Conservation (phyloP, 2,329 filamentous ascomycete species). For the Epichloe uncinata region DNA sequence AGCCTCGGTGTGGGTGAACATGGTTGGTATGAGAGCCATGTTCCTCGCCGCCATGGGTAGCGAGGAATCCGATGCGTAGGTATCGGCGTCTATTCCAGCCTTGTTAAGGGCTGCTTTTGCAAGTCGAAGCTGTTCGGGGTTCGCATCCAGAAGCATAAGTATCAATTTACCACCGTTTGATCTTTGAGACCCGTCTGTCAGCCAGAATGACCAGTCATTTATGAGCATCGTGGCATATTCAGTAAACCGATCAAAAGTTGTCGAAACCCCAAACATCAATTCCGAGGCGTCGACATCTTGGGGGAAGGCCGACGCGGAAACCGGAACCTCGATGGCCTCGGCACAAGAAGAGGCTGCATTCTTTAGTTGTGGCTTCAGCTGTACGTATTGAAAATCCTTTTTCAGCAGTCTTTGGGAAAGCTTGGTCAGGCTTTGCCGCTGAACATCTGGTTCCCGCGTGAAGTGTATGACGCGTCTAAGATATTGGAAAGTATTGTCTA, state of each 20-base stretch:
- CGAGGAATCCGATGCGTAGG: slow-evolving; percentile 34
- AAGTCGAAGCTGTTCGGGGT: slow-evolving; percentile 34
- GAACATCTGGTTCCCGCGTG: slow-evolving; percentile 30
- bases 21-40: slow-evolving; percentile 36
- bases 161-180: slow-evolving; percentile 44
- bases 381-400: slow-evolving; percentile 33
- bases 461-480: slow-evolving; percentile 39
- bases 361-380: slow-evolving; percentile 21
- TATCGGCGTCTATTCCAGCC: slow-evolving; percentile 42
- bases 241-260: slow-evolving; percentile 39
- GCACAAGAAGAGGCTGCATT: slow-evolving; percentile 29
- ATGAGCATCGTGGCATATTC: slow-evolving; percentile 35
- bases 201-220: slow-evolving; percentile 45
- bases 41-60: slow-evolving; percentile 42
- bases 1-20: slow-evolving; percentile 37
- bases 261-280: slow-evolving; percentile 45
- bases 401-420: slow-evolving; percentile 23
- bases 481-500: slow-evolving; percentile 39
- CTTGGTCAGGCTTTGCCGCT: slow-evolving; percentile 35
- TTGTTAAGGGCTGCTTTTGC: slow-evolving; percentile 27
- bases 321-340: slow-evolving; percentile 33
- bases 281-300: slow-evolving; percentile 37
- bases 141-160: slow-evolving; percentile 38
- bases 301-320: slow-evolving; percentile 24
- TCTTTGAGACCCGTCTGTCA: slow-evolving; percentile 39